A percentile compares a stretch with the other conserved stretches of the same genome.
Evolutionary conservation across 2,329 filamentous ascomycete species (phyloP).

Genomic region (Didymella keratinophila): DNA sequence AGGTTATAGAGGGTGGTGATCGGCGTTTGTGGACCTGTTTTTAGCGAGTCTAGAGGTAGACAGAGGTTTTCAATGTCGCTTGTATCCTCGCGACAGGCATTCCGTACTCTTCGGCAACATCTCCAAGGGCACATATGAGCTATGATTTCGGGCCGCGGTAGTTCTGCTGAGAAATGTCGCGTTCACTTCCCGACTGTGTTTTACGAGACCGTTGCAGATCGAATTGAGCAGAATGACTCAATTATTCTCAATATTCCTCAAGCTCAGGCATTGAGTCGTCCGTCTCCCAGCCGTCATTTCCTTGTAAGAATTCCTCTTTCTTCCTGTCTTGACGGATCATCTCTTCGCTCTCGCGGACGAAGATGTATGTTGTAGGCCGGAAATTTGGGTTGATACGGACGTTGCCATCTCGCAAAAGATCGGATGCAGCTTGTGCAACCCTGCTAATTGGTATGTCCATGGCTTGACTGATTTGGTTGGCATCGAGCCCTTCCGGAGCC

Average conservation of each 20-base stretch:
- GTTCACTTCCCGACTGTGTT: not conserved
- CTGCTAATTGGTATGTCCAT: not conserved
- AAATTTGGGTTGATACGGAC: not conserved
- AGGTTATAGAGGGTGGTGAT: not conserved
- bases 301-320: not conserved
- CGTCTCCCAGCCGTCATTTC: not conserved
- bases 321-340: not conserved
- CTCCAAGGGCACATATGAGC: not conserved
- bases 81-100: no score
- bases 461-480: not conserved
- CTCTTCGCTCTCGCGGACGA: not conserved
- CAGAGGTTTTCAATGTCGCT: no score
- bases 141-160: not conserved
- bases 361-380: not conserved
- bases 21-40: not conserved
- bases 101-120: not conserved
- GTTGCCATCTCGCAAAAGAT: not conserved
- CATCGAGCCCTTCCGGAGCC: not conserved
- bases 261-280: constrained; percentile 18
- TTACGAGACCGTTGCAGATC: not conserved
- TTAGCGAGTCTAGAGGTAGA: not conserved
- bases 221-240: not conserved
- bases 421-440: not conserved
- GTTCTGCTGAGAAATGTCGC: not conserved
- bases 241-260: not conserved